Evolutionary conservation across 2,329 filamentous ascomycete species (phyloP).

Genomic region (Talaromyces albobiverticillius): DNA sequence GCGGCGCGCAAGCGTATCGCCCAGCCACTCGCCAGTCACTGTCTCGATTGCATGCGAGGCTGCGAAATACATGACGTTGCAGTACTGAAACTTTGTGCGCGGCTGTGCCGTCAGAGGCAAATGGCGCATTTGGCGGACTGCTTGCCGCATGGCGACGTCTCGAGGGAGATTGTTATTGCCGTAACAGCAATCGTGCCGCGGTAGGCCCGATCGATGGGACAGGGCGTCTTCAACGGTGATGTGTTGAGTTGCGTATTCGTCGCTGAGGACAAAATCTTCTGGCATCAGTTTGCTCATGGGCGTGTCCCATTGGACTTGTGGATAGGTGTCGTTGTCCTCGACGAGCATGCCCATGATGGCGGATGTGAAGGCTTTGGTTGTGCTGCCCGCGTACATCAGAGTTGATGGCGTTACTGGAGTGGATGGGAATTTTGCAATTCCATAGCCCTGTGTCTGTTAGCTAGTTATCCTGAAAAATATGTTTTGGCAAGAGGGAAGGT

Average conservation of each 20-base stretch:
- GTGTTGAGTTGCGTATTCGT: conserved; percentile 21
- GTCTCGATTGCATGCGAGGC: conserved; percentile 47
- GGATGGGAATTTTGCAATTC: conserved; percentile 26
- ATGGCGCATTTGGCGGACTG: conserved; percentile 42
- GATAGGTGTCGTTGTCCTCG: conserved; percentile 23
- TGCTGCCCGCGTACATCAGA: conserved; percentile 56
- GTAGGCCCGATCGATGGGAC: conserved; percentile 29
- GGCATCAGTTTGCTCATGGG: conserved; percentile 33
- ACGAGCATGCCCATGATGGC: conserved; percentile 48
- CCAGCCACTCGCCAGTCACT: conserved; percentile 34
- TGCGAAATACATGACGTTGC: conserved; percentile 53
- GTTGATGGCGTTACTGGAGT: conserved; percentile 46
- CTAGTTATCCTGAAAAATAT: background rate
- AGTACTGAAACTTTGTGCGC: conserved; percentile 48
- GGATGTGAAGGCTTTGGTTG: conserved; percentile 55
- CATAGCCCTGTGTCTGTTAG: conserved; percentile 8
- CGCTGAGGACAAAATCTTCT: conserved; percentile 27
- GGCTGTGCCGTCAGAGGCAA: conserved; percentile 41
- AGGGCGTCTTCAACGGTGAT: conserved; percentile 30
- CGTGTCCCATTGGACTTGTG: conserved; percentile 33
- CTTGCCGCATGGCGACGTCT: conserved; percentile 30
- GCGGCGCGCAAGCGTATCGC: conserved; percentile 28
- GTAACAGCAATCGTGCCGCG: conserved; percentile 22
- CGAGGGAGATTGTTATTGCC: conserved; percentile 6
- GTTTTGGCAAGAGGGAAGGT: background rate